These are phyloP conservation scores for Phaeosphaeria sp. DNA, from an alignment of 2,329 filamentous ascomycete genomes.

Conservation along the genomic window DNA sequence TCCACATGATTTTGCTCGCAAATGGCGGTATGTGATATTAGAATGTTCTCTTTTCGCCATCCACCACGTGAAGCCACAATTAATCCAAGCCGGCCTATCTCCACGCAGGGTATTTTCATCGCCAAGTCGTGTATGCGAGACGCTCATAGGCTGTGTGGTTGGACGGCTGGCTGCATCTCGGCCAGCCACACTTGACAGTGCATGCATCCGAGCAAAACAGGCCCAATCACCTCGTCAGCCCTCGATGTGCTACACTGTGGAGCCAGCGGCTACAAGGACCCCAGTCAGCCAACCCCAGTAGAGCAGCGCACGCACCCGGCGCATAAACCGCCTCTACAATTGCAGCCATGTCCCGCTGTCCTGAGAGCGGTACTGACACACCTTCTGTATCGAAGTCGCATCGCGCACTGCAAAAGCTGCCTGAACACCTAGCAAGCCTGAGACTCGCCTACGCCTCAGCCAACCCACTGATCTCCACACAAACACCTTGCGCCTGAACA, in stretches of 20 bases:
- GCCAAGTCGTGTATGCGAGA: constrained; percentile 20
- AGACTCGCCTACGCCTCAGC: constrained; percentile 43
- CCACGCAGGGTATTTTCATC: constrained; percentile 13
- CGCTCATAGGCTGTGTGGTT: constrained; percentile 22
- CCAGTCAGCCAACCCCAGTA: constrained; percentile 18
- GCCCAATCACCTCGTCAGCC: constrained; percentile 21
- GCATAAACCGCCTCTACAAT: constrained; percentile 46
- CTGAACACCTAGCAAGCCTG: constrained; percentile 42
- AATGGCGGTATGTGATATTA: constrained; percentile 18
- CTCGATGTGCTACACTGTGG: constrained; percentile 14
- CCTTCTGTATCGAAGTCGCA: constrained; percentile 40
- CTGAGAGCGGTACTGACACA: constrained; percentile 40
- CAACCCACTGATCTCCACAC: constrained; percentile 19
- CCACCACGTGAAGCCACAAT: constrained; percentile 27
- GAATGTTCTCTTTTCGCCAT: constrained; percentile 10
- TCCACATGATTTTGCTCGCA: neutral
- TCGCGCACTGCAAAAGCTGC: constrained; percentile 28
- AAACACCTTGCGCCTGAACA: constrained; percentile 28
- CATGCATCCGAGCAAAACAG: constrained; percentile 3
- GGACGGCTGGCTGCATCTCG: constrained; percentile 24
- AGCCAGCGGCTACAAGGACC: constrained; percentile 34
- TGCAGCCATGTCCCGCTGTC: constrained; percentile 37
- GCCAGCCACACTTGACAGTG: constrained; percentile 20
- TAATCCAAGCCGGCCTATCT: constrained; percentile 9
- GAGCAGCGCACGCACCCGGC: constrained; percentile 20